Conservation (phyloP, 202 grass and related monocot genomes). For the Panicum virgatum region DNA sequence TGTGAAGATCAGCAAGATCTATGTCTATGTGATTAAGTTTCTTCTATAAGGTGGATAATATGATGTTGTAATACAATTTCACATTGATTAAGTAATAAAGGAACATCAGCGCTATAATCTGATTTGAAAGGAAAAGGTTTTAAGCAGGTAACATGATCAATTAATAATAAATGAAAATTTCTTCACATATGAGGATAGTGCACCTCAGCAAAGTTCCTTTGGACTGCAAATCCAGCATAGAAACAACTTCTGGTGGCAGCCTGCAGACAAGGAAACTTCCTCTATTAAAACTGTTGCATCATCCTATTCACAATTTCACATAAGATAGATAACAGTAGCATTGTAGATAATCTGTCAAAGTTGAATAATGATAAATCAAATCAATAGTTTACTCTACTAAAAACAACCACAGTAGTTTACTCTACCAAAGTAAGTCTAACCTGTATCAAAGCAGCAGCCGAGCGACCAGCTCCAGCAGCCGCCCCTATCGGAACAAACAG, state of each 20-base stretch:
- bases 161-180: not conserved
- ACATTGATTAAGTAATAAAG: constrained; percentile 12
- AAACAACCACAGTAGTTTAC: not conserved
- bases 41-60: not conserved
- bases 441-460: constrained; percentile 87
- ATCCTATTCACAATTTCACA: not conserved
- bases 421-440: constrained; percentile 39
- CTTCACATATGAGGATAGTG: constrained; percentile 4
- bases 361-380: constrained; percentile 14
- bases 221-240: constrained; percentile 93
- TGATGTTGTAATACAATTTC: not conserved
- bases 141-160: not conserved
- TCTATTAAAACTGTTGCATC: constrained; percentile 28
- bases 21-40: not conserved
- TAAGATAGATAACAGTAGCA: not conserved
- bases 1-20: not conserved
- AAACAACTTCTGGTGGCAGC: constrained; percentile 96
- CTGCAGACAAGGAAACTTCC: constrained; percentile 37
- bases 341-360: constrained; percentile 3
- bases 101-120: not conserved
- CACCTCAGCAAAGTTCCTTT: constrained; percentile 98
- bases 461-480: constrained; percentile 73
- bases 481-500: constrained; percentile 89
- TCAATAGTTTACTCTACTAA: not conserved
- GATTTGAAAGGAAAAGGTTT: not conserved